Base-by-base conservation (phyloP, 2,329 filamentous ascomycete genomes). In the Pestalotiopsis sp. region DNA sequence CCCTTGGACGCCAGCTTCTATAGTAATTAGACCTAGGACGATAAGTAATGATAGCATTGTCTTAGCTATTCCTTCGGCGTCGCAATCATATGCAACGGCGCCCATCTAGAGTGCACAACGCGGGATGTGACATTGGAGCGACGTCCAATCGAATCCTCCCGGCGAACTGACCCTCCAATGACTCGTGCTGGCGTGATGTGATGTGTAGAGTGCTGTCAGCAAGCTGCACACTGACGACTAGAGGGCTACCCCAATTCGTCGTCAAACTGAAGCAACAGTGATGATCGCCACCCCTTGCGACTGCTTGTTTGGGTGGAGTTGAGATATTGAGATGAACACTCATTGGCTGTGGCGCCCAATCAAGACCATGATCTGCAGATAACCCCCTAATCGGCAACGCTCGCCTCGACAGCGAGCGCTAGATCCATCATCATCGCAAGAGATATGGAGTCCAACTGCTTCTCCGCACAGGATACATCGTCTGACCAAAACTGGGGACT, bases 401-500 rank as follows among this genome's bases (percentile, higher is more conserved):
- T 36, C 17, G 27, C 27, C 36, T 36, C 13, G 14, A 36, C 23
- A 59, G 20, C 20, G 45, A 52, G 45, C 14, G 38, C 36, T 27
- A 39, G 59, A 52, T 52, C 31, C 27, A 62, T 62, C 59, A 62
- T 2, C 27, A 38, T 62, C 59, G 17, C 14, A 67, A 23, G 49
- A 72, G 58, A 39, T 60, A 62, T 20, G 36, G 11, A 13, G 36
- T 36, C 31, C 31, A 31, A 38, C 38, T 56, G 39, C 20, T 67
- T 70, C 39, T 49, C 67, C 45, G 66, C 70, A 60, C 31, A 65
- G 56, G 65, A 58, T 61, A 67, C 65, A 70, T 75, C 73, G 68
- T 67, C 69, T 73, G 74, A 75, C 71, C 69, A 60, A 70, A 69
- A 67, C 60, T 70, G 71, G 61, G 69, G 70, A 56, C 69, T 65